These are phyloP conservation scores for Zymoseptoria ardabiliae DNA, from an alignment of 2,329 filamentous ascomycete species.

Conservation along the genomic window DNA sequence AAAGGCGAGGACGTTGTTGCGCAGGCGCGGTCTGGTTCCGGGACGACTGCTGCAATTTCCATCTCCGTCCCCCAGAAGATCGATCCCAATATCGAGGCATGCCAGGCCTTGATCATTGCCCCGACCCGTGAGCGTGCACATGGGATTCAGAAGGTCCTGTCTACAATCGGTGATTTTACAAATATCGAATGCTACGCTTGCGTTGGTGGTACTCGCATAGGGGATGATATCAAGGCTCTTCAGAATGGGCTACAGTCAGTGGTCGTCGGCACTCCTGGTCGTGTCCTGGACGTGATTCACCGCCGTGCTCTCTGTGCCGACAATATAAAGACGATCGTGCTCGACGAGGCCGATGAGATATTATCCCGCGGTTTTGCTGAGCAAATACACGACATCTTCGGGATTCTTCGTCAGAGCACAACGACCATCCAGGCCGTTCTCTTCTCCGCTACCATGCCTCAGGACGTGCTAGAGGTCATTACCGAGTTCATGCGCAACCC, in stretches of 20 bases:
- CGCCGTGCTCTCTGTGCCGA: slow-evolving; percentile 95
- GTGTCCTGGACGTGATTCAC: slow-evolving; percentile 99
- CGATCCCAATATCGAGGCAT: slow-evolving; percentile 87
- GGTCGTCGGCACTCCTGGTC: slow-evolving; percentile 94
- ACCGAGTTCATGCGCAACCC: slow-evolving; percentile 99
- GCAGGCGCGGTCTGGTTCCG: slow-evolving; percentile 98
- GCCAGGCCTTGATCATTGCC: slow-evolving; percentile 95
- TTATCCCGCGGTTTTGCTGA: slow-evolving; percentile 98
- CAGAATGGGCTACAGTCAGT: slow-evolving; percentile 84
- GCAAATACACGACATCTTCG: slow-evolving; percentile 99
- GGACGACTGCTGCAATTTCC: slow-evolving; percentile 99
- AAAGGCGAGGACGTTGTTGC: slow-evolving; percentile 96
- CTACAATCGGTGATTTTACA: slow-evolving; percentile 99
- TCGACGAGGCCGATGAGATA: slow-evolving; percentile 99
- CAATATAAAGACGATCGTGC: slow-evolving; percentile 99
- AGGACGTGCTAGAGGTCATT: slow-evolving; percentile 98
- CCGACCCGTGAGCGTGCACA: slow-evolving; percentile 97
- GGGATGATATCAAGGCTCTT: slow-evolving; percentile 97
- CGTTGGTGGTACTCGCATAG: slow-evolving; percentile 96
- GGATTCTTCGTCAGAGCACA: slow-evolving; percentile 88
- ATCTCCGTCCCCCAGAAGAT: slow-evolving; percentile 99
- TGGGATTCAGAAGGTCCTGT: slow-evolving; percentile 99
- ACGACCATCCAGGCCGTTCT: slow-evolving; percentile 76
- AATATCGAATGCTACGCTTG: slow-evolving; percentile 98
- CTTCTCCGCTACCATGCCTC: slow-evolving; percentile 95